Base-by-base conservation (phyloP, 192 early-diverging fungal genomes). In the Gonapodya prolifera region DNA sequence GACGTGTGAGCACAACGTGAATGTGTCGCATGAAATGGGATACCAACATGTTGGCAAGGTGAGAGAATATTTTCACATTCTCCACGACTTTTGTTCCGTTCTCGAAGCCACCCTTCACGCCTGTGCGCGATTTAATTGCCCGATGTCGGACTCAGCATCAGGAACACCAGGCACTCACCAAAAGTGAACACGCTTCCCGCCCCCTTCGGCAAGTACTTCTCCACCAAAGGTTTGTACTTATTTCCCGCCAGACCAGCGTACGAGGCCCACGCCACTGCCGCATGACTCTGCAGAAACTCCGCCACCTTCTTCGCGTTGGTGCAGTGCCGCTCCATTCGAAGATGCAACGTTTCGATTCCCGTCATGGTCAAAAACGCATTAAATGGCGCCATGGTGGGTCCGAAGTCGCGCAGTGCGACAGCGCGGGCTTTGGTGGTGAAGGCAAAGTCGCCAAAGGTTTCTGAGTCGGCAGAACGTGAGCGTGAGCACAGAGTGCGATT, bases 131-230 rank as follows among this genome's bases (percentile, higher is more conserved):
- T n/a, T n/a, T n/a, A n/a, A n/a, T n/a, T n/a, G n/a, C n/a, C n/a
- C n/a, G n/a, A n/a, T n/a, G n/a, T n/a, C n/a, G n/a, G n/a, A n/a
- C n/a, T n/a, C n/a, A n/a, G n/a, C n/a, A n/a, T n/a, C n/a, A n/a
- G n/a, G n/a, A n/a, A n/a, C n/a, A n/a, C n/a, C n/a, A n/a, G n/a
- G n/a, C 30, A 30, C 69, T 34, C 31, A 23, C 75, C 75, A 23
- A 76, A 76, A 13, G 75, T 76, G 69, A 76, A 69, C 16, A 76
- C 75, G 29, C 75, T 34, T 30, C 75, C 69, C 13, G 75, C 75
- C 29, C 69, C 35, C 16, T 76, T 61, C 31, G 31, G 35, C 35
- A 76, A 33, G 69, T 76, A 76, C 69, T 76, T 76, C 69, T 34
- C 32, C 33, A 34, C 69, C 2, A 1, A 32, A 30, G 30, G 30